A percentile compares a stretch with the other conserved stretches of the same genome.
phyloP scores from a whole-genome alignment of 331 rosid genomes.

The Arachis monticola region DNA sequence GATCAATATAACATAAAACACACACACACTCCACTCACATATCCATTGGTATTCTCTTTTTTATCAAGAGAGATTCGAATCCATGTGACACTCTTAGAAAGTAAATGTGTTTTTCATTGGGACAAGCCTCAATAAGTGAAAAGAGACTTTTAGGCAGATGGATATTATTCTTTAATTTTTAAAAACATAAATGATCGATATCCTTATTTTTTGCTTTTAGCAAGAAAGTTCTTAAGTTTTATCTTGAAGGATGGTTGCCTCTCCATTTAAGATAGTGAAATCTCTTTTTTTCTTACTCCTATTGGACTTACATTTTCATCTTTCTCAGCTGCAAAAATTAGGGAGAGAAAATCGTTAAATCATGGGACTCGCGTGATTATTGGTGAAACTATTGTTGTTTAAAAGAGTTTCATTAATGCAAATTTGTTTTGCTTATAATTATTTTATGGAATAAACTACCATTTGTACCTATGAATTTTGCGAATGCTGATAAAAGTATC shows the following conservation, averaged over 20 bases:
- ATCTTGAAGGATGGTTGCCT: constrained; percentile 32
- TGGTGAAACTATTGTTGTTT: constrained; percentile 94
- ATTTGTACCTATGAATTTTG: no score
- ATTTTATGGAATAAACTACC: no score
- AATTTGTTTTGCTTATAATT: constrained; percentile 1
- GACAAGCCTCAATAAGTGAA: no score
- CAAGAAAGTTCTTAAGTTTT: constrained; percentile 12
- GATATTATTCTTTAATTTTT: constrained; percentile 19
- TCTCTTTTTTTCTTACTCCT: constrained; percentile 33
- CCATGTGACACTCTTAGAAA: no score
- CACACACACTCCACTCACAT: no score
- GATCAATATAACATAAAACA: no score
- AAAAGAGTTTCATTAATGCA: constrained; percentile 96
- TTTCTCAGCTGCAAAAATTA: constrained; percentile 76
- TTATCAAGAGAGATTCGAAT: no score
- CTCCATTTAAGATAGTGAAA: constrained; percentile 26
- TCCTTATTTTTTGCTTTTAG: constrained; percentile 18
- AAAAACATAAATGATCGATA: constrained; percentile 18
- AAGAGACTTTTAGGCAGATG: neutral
- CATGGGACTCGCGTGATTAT: constrained; percentile 95
- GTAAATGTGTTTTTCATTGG: no score
- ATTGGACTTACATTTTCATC: constrained; percentile 25
- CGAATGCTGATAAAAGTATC: no score
- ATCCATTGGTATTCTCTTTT: no score
- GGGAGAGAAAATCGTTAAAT: constrained; percentile 93